Base-by-base conservation (phyloP, 2,329 filamentous ascomycete species). In the Calonectria fujianensis region DNA sequence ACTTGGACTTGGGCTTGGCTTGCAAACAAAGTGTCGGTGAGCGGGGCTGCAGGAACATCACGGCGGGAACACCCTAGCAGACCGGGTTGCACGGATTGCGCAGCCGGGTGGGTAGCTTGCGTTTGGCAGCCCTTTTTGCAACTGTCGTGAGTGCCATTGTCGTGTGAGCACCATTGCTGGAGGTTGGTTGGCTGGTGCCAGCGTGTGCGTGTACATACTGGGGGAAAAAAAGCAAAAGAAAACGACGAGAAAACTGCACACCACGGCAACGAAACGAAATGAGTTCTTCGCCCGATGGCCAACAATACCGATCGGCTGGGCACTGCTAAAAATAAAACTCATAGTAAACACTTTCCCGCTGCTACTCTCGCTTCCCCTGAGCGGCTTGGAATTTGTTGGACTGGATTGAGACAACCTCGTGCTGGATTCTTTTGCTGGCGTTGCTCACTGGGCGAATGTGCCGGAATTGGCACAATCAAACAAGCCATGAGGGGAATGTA, bases 11-110 rank as follows among this genome's bases (percentile, higher is more conserved):
- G 51, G 6, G 32, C 35, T 70, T 51, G 64, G 59, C 61, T 70
- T 29, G 67, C 54, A 41, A 65, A 48, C 66, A 57, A 76, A 77
- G 68, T 77, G 80, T 81, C 80, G 80, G 80, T 81, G 80, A 81
- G 74, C 78, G 76, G 76, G 75, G 76, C 76, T 78, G 74, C 77
- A 81, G 77, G 79, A 78, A 80, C 79, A 80, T 79, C 54, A 74
- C 75, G 76, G 77, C 75, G 75, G 75, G 54, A 77, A 76, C 63
- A 75, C 73, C 76, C 76, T 78, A 74, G 69, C 66, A 61, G 50
- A 72, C 75, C 72, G 78, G 78, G 72, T 74, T 67, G 69, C 70
- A 69, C 76, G 75, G 74, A 37, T 74, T 79, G 75, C 69, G 78
- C 61, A 73, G 41, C 79, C 79, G 79, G 76, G 78, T 68, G 69